Base-by-base conservation (phyloP, 2,329 filamentous ascomycete genomes). In the Diaporthe sp. region DNA sequence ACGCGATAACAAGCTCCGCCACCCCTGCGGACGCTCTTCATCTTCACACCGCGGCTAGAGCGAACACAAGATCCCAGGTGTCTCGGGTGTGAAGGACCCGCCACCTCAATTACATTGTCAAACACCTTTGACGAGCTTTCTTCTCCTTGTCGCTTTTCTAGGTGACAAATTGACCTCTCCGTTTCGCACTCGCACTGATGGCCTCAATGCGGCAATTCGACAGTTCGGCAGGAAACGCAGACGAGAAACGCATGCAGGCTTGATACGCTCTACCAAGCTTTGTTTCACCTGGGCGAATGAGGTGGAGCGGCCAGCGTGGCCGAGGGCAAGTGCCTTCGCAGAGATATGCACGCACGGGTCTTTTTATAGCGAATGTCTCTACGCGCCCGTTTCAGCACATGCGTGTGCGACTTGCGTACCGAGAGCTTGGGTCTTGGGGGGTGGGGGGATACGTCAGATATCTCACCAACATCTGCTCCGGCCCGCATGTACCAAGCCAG, bases 311-410 rank as follows among this genome's bases (percentile, higher is more conserved):
- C 53, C 53, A 55, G 53, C 9, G 28, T 55, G 34, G 65, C 49
- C 49, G n/a, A 55, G 49, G 49, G 49, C 46, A 28, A 22, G 34
- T 53, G 34, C 37, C n/a, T 12, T 49, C 22, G 22, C 22, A 22
- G 13, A 34, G n/a, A 28, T 42, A 55, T 70, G 65, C 49, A 70
- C 65, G 65, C 65, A 70, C 65, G 17, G 34, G 65, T 70, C 65
- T 70, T 70, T 70, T 70, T 70, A 70, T 70, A 70, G 49, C 34
- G 65, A 55, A 22, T 22, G 37, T 28, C 58, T 28, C 65, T 70
- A 70, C 65, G 65, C 65, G 65, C 49, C 65, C 65, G 65, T 70
- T 70, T 70, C 65, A 70, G 65, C 65, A 53, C n/a, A 39, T 19
- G 65, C 10, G 65, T 70, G 65, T 55, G 65, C 65, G 65, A 55